A percentile compares a stretch with the other conserved stretches of the same genome.
phyloP scores from a whole-genome alignment of 2,329 filamentous ascomycete species.

The Colletotrichum orbiculare region DNA sequence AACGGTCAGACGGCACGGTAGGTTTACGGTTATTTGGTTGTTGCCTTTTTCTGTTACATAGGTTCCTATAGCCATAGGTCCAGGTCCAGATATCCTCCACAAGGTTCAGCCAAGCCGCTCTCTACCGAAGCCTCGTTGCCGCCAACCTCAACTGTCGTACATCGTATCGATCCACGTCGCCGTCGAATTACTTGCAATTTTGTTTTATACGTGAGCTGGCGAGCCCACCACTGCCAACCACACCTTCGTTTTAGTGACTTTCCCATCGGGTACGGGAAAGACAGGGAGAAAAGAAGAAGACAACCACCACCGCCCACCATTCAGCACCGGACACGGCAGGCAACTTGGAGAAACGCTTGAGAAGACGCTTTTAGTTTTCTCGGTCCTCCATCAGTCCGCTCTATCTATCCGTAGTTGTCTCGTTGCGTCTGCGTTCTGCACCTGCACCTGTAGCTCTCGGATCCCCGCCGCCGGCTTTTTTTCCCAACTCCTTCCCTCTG shows the following conservation, averaged over 20 bases:
- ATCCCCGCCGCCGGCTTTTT: slow-evolving; percentile 15
- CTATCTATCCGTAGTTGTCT: too few species aligned
- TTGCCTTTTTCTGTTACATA: slow-evolving; percentile 23
- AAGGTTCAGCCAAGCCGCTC: slow-evolving; percentile 32
- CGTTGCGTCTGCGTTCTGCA: slow-evolving; percentile 1
- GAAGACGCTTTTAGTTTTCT: neutral
- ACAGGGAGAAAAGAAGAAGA: slow-evolving; percentile 8
- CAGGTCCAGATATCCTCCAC: slow-evolving; percentile 7
- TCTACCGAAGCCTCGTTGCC: slow-evolving; percentile 15
- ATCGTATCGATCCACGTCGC: too few species aligned
- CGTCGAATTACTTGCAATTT: neutral
- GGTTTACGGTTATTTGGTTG: slow-evolving; percentile 25
- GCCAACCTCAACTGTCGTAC: neutral
- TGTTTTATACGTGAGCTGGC: slow-evolving; percentile 19
- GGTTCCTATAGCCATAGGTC: slow-evolving; percentile 18
- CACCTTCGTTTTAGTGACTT: slow-evolving; percentile 22
- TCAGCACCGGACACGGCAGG: neutral
- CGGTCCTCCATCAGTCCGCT: neutral
- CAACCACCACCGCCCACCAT: neutral
- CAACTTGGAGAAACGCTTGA: slow-evolving; percentile 1
- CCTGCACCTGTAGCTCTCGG: slow-evolving; percentile 25
- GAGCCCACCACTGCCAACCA: slow-evolving; percentile 18
- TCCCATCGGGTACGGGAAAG: slow-evolving; percentile 19
- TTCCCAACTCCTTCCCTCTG: slow-evolving; percentile 21
- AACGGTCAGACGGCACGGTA: slow-evolving; percentile 37